These are phyloP conservation scores for Helminthosporium solani DNA, from an alignment of 2,329 filamentous ascomycete genomes.

Conservation along the genomic window DNA sequence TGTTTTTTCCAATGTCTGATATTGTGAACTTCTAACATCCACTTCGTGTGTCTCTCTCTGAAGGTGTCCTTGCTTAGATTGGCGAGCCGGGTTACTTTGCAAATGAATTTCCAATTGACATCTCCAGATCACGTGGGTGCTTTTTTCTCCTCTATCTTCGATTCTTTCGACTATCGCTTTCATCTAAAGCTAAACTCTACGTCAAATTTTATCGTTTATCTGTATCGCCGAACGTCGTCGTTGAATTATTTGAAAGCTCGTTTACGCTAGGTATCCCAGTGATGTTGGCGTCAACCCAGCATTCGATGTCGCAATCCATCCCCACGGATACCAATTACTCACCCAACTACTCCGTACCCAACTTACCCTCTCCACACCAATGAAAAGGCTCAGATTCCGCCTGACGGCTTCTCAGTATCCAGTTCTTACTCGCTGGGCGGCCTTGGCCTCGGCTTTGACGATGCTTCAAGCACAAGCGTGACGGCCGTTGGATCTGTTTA, in stretches of 20 bases:
- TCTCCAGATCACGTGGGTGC: too few species aligned
- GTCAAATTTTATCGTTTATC: not conserved
- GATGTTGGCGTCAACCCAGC: conserved; percentile 21
- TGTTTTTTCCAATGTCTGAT: too few species aligned
- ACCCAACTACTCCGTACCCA: conserved; percentile 5
- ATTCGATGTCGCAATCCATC: conserved; percentile 23
- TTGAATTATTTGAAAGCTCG: not conserved
- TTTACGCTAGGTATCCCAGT: not conserved
- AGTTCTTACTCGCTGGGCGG: conserved; percentile 10
- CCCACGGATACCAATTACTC: conserved; percentile 7
- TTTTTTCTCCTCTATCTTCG: too few species aligned
- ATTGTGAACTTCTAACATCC: too few species aligned
- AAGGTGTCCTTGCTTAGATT: too few species aligned
- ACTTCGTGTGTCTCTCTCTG: too few species aligned
- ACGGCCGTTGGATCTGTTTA: not conserved
- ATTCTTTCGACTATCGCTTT: too few species aligned
- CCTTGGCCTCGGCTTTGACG: not conserved
- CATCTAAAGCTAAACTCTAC: too few species aligned
- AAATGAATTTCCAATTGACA: too few species aligned
- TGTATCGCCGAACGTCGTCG: not conserved
- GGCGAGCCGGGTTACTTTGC: too few species aligned
- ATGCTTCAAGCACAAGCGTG: not conserved
- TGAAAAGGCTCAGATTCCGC: conserved; percentile 10
- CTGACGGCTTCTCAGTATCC: conserved; percentile 7
- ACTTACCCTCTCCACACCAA: conserved; percentile 16